phyloP scores from a whole-genome alignment of 2,329 filamentous ascomycete genomes.

The Pezicula radicicola region DNA sequence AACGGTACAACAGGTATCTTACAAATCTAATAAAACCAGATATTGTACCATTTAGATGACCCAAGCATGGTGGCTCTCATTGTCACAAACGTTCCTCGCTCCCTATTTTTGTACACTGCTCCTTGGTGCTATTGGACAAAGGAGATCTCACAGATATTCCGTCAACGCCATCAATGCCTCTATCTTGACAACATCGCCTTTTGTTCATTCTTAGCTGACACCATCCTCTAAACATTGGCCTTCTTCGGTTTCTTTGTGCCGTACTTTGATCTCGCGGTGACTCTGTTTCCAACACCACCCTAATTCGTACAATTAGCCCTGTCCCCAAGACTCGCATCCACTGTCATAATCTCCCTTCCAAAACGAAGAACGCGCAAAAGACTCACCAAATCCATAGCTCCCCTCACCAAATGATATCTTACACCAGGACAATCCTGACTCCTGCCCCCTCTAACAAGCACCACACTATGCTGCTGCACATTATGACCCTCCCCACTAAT shows the following conservation, averaged over 20 bases:
- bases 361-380: constrained; percentile 2
- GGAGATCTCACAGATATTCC: neutral
- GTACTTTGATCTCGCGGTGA: constrained; percentile 89
- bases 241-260: constrained; percentile 98
- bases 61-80: neutral
- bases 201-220: neutral
- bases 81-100: neutral
- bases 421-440: constrained; percentile 98
- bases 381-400: constrained; percentile 88
- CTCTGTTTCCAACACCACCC: constrained; percentile 86
- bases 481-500: constrained; percentile 98
- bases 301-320: constrained; percentile 37
- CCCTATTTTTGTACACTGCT: neutral
- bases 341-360: neutral
- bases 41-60: neutral
- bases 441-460: constrained; percentile 89
- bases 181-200: neutral
- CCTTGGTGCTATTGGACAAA: too few relatives aligned
- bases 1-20: neutral
- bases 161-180: neutral
- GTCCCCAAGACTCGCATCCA: neutral
- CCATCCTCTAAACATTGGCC: constrained; percentile 35
- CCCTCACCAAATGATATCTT: constrained; percentile 88
- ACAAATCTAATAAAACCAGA: neutral
- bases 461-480: constrained; percentile 97